Base-by-base conservation (phyloP, 257 asterid species). In the Jacaranda mimosifolia region DNA sequence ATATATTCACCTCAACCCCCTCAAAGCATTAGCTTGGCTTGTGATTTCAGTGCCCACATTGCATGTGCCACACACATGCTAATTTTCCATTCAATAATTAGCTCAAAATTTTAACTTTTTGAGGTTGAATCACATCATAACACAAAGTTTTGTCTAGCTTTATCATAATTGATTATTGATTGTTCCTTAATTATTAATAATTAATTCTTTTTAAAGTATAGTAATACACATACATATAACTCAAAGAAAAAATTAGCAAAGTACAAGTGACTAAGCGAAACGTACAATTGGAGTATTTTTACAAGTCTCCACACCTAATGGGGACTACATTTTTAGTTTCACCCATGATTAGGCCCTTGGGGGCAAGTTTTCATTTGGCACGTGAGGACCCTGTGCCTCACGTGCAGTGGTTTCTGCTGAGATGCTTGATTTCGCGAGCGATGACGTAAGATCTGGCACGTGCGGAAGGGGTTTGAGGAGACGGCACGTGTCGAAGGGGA, bases 401-500 rank as follows among this genome's bases (percentile, higher is more conserved):
- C 76, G 82, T 76, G 84, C 68, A 7, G 53, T 15, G 32, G 66
- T 38, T 67, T 78, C 52, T 57, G 40, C 68, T 18, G 45, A 26
- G 72, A 38, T 48, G 43, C 45, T 72, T 46, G 18, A 17, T 68
- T 77, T 36, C 66, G 71, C 32, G 17, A 17, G 18, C 39, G 77
- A 48, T 76, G 88, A 84, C 83, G 84, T 79, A 63, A 43, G 72
- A 14, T 14, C 15, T 19, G 72, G 83, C 78, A 76, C 86, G 88
- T 86, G 84, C 73, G 49, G 48, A 35, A 45, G 65, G 7, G 51
- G 9, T 39, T 36, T 55, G 80, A 39, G 38, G 18, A 5, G 1
- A 9, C 13, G 81, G 81, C 80, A 81, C 85, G 85, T 85, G 87
- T 73, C 77, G 17, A 52, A 58, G 72, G 74, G 40, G 56, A 81